Evolutionary conservation across 768 basidiomycete genomes (phyloP).

Genomic region (Lepiota subincarnata): DNA sequence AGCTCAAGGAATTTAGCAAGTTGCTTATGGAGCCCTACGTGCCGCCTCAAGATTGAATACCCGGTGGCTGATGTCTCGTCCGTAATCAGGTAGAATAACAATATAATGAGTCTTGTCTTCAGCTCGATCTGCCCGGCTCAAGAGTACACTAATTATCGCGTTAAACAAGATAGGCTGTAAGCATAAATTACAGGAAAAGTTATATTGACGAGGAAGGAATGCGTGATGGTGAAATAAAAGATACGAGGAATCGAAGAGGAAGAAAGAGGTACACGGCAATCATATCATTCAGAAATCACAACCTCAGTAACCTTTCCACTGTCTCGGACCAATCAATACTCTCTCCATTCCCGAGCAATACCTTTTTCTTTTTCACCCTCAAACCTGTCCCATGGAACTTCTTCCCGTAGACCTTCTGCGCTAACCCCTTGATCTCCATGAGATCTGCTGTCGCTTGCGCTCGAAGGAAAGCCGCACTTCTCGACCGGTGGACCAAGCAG

Average conservation of each 20-base stretch:
- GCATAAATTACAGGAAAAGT: slow-evolving; percentile 5
- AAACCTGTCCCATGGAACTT: slow-evolving; percentile 28
- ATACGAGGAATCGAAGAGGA: neutral
- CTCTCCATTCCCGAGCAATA: slow-evolving; percentile 36
- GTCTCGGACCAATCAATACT: slow-evolving; percentile 40
- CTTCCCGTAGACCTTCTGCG: slow-evolving; percentile 47
- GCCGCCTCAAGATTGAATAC: slow-evolving; percentile 42
- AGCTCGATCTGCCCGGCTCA: neutral
- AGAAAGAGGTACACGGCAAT: neutral
- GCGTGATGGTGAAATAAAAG: neutral
- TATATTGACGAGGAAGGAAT: neutral
- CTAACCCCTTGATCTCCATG: slow-evolving; percentile 65
- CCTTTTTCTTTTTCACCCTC: slow-evolving; percentile 19
- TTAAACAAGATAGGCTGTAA: neutral
- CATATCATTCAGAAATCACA: neutral
- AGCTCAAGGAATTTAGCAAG: slow-evolving; percentile 87
- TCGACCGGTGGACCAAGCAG: slow-evolving; percentile 63
- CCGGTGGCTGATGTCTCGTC: neutral
- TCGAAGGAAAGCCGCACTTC: slow-evolving; percentile 59
- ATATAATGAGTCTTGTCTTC: neutral
- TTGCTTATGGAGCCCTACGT: slow-evolving; percentile 84
- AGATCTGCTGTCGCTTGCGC: slow-evolving; percentile 76
- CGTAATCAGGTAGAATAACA: slow-evolving; percentile 2
- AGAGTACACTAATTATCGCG: slow-evolving; percentile 1
- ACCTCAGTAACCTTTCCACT: slow-evolving; percentile 29